Evolutionary conservation across 2,329 filamentous ascomycete species (phyloP), one percentile per base, ranked within the genome.

Genomic region (Talaromyces sp.): DNA sequence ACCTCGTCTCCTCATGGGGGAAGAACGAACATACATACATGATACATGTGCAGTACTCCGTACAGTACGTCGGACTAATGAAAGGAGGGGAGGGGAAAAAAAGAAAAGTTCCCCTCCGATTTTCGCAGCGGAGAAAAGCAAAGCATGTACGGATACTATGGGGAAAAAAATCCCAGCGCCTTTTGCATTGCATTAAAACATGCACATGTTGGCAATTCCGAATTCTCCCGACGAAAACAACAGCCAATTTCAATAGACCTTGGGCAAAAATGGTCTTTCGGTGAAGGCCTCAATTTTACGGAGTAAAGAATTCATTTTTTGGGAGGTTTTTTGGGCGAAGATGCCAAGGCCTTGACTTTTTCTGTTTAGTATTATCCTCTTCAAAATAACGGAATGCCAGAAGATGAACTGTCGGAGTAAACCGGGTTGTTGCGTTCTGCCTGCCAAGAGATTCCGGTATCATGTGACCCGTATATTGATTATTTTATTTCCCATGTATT

Each of bases 181-280:
- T 7, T 28, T 28, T 28, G 25, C 25, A 28, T 28, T 28, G 25
- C 25, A 39, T n/a, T n/a, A n/a, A n/a, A n/a, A n/a, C n/a, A n/a
- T n/a, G n/a, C n/a, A n/a, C n/a, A n/a, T n/a, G n/a, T n/a, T n/a
- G n/a, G n/a, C 9, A 35, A 35, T 35, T n/a, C 48, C 48, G 55
- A 52, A 41, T 46, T 19, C 39, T n/a, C 50, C 48, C 51, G 45
- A 53, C 10, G 21, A 56, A 50, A 37, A 37, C 54, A 22, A 46
- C 53, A 33, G 21, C 50, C 40, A 15, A 53, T 46, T 53, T 25
- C 28, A 31, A 46, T 25, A 31, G 43, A 43, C 41, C 36, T n/a
- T 43, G 28, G 15, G 39, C 39, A 17, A 17, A 48, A 48, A 35
- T 10, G 45, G 45, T 15, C 10, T 33, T 35, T 45, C 52, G 52